Conservation (phyloP, 768 basidiomycete species). For the Peribolospora kevripleyi region DNA sequence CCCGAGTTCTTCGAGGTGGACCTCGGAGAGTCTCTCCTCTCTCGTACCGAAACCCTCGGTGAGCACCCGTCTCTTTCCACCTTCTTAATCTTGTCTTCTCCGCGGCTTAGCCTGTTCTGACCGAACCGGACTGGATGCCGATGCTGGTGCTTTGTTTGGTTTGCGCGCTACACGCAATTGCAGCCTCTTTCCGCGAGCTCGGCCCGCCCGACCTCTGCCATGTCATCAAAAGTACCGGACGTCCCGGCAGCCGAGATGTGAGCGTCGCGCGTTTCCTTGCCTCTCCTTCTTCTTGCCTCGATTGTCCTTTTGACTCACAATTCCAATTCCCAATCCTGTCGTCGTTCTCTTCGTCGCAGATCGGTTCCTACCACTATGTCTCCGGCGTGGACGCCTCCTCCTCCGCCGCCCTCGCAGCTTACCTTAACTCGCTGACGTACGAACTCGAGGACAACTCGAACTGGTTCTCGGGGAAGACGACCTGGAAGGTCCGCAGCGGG, state of each 20-base stretch:
- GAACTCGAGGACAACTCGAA: constrained; percentile 65
- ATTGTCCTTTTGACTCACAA: neutral
- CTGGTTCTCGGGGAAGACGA: constrained; percentile 45
- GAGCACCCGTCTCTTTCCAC: constrained; percentile 17
- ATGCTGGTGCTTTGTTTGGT: no score
- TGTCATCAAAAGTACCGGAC: constrained; percentile 73
- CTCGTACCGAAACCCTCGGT: constrained; percentile 82
- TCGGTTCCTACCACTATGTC: constrained; percentile 89
- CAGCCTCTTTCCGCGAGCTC: constrained; percentile 86
- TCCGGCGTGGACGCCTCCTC: constrained; percentile 98
- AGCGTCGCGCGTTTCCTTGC: constrained; percentile 16
- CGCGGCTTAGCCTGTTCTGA: constrained; percentile 7
- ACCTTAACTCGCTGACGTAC: constrained; percentile 95
- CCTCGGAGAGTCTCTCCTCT: constrained; percentile 64
- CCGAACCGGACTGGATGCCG: neutral
- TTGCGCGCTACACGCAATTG: neutral
- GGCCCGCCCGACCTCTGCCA: constrained; percentile 94
- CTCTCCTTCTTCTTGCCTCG: neutral
- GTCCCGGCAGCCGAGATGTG: constrained; percentile 65
- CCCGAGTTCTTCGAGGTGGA: constrained; percentile 96
- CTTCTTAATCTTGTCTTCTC: neutral
- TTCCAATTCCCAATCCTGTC: neutral
- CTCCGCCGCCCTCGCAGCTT: constrained; percentile 87
- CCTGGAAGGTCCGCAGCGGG: constrained; percentile 80
- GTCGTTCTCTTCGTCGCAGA: constrained; percentile 24